Conservation (phyloP, 371 early-diverging fungal genomes). For the Mortierella sp. region DNA sequence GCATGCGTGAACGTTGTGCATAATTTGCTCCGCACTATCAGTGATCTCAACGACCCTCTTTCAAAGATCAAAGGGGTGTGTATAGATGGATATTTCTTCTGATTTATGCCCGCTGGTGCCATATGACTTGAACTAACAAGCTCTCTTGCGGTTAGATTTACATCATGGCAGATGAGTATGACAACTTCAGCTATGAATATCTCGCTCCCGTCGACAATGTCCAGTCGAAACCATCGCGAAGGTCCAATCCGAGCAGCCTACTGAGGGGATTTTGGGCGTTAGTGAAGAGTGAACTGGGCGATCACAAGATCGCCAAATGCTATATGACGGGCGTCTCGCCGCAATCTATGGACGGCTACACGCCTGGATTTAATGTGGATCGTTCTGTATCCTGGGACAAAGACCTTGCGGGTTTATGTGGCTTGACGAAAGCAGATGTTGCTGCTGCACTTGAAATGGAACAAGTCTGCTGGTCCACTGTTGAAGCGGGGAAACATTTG, state of each 20-base stretch:
- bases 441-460: slow-evolving; percentile 30
- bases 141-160: slow-evolving; percentile 33
- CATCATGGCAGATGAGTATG: slow-evolving; percentile 53
- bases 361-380: slow-evolving; percentile 50
- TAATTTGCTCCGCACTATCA: slow-evolving; percentile 9
- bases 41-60: slow-evolving; percentile 39
- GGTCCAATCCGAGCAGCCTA: slow-evolving; percentile 17
- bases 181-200: slow-evolving; percentile 43
- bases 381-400: slow-evolving; percentile 27
- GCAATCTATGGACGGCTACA: slow-evolving; percentile 36
- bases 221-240: slow-evolving; percentile 24
- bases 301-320: slow-evolving; percentile 36
- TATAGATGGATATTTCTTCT: not conserved
- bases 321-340: slow-evolving; percentile 48
- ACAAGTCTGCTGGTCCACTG: slow-evolving; percentile 25
- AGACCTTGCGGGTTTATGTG: slow-evolving; percentile 33
- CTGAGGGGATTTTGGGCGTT: slow-evolving; percentile 46
- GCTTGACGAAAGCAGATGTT: slow-evolving; percentile 40
- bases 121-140: slow-evolving; percentile 12
- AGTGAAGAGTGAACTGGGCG: slow-evolving; percentile 27
- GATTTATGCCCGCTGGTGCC: not conserved
- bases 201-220: slow-evolving; percentile 22
- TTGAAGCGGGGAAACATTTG: slow-evolving; percentile 39
- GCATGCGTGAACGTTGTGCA: slow-evolving; percentile 30
- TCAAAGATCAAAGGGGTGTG: slow-evolving; percentile 45